Evolutionary conservation across 441 rosid genomes (phyloP), one percentile per base, ranked within the genome.

Genomic region (Gossypium davidsonii): DNA sequence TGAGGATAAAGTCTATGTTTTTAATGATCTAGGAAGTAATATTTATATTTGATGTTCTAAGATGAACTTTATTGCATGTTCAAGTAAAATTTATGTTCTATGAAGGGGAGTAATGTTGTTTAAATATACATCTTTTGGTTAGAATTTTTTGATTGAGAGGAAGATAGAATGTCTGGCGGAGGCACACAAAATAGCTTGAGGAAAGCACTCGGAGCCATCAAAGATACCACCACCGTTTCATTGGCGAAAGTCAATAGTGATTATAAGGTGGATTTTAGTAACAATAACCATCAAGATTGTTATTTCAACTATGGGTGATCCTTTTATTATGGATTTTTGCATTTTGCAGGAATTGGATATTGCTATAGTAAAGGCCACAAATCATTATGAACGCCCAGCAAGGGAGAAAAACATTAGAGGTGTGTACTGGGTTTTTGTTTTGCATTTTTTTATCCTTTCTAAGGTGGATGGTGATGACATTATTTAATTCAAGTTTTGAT

Each of bases 241-340:
- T 86, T 95, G 88, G 99, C 98, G 63, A 95, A 92, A 83, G 98
- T 95, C 82, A 95, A 95, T 78, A 95, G 99, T 70, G 98, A 87
- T 74, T 92, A 91, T 74, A 95, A 95, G 99, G 98, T 87, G 48
- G 42, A 44, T 69, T 12, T 21, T 14, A 2, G 17, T 53, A 26
- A 3, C 17, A 9, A 51, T 28, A 37, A 6, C 55, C 8, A 2
- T 58, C 14, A 53, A 51, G 18, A 12, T 20, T 55, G 46, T 70
- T 44, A 1, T 49, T 71, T 39, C 1, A 9, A 2, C 11, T 8
- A 26, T 46, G 21, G 56, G 17, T 34, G 48, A 53, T 83, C 64
- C 3, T 73, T 73, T 20, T 21, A 21, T 26, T 69, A 26, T 67
- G 59, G 52, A 51, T 58, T 14, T 12, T 53, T 63, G 64, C 46